Evolutionary conservation across 495 filamentous ascomycete genomes (phyloP), one percentile per base, ranked within the genome.

Genomic region (Penicillium angulare): DNA sequence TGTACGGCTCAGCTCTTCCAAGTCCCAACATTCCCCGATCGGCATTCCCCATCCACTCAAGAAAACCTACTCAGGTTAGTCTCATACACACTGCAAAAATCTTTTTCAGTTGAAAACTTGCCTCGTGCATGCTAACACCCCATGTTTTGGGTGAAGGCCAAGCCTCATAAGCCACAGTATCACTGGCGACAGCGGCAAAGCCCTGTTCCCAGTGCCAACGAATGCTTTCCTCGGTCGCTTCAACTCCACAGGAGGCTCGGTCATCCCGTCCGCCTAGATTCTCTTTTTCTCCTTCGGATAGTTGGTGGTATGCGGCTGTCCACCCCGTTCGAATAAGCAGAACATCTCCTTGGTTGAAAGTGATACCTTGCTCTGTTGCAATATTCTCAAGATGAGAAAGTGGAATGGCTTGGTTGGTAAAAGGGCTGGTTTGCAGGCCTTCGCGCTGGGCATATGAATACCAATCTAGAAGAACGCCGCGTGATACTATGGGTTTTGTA

Each of bases 1-100:
- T 18, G 69, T 61, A 40, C 71, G 71, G 1, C 73, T 68, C 16
- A 84, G 60, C 21, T 61, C 71, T 46, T 79, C 75, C 21, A 84
- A 64, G 31, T 60, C 53, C 38, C 49, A 60, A 12, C 17, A 34
- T 31, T 60, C 57, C n/a, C 57, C 57, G 9, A 60, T 53, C 1
- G 57, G 57, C 33, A 53, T 49, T 21, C 56, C 56, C 56, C 56
- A 60, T 26, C 55, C 55, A 40, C 44, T 53, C 7, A 53, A 24
- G n/a, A n/a, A n/a, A n/a, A n/a, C n/a, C n/a, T n/a, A n/a, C n/a
- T n/a, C n/a, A n/a, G n/a, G n/a, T n/a, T n/a, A n/a, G n/a, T n/a
- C n/a, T n/a, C n/a, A n/a, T n/a, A n/a, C n/a, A n/a, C n/a, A n/a
- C n/a, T n/a, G n/a, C n/a, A n/a, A n/a, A n/a, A n/a, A n/a, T n/a